phyloP scores from a whole-genome alignment of 2,329 filamentous ascomycete species.

The Escovopsis sp. region DNA sequence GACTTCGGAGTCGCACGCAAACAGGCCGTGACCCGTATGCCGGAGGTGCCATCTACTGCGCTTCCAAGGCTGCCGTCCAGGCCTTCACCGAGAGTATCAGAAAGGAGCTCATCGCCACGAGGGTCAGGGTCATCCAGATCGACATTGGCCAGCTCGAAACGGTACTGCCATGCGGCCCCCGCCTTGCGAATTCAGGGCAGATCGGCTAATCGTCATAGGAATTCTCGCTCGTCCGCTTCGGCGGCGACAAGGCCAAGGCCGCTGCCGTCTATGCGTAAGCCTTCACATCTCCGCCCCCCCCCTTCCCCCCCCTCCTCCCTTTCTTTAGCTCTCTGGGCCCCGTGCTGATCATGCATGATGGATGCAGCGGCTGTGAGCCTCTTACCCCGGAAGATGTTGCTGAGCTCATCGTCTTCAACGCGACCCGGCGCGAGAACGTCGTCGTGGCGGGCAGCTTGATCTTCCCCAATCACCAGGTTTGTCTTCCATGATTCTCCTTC shows the following conservation, averaged over 20 bases:
- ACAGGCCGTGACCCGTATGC: conserved; percentile 62
- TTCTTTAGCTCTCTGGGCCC: no score
- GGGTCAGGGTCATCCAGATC: conserved; percentile 73
- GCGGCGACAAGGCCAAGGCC: conserved; percentile 78
- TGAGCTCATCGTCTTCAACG: conserved; percentile 76
- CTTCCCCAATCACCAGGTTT: conserved; percentile 79
- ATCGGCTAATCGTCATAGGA: conserved; percentile 33
- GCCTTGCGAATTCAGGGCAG: not conserved
- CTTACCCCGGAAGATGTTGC: conserved; percentile 84
- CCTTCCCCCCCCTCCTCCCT: no score
- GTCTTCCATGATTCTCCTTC: not conserved
- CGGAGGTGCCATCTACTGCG: conserved; percentile 83
- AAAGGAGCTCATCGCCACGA: conserved; percentile 66
- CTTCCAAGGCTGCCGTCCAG: conserved; percentile 77
- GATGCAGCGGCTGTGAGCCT: conserved; percentile 54
- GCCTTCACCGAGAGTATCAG: conserved; percentile 72
- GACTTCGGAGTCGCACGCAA: no score
- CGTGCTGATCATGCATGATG: no score
- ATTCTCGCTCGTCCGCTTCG: conserved; percentile 78
- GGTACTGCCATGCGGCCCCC: conserved; percentile 21
- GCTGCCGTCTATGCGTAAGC: conserved; percentile 73
- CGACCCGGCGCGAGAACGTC: conserved; percentile 74
- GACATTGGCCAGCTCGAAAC: conserved; percentile 92
- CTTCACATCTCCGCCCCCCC: not conserved
- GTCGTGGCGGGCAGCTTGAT: conserved; percentile 78